These are phyloP conservation scores for Zancudomyces culisetae DNA, from an alignment of 371 early-diverging fungal species.

Conservation along the genomic window DNA sequence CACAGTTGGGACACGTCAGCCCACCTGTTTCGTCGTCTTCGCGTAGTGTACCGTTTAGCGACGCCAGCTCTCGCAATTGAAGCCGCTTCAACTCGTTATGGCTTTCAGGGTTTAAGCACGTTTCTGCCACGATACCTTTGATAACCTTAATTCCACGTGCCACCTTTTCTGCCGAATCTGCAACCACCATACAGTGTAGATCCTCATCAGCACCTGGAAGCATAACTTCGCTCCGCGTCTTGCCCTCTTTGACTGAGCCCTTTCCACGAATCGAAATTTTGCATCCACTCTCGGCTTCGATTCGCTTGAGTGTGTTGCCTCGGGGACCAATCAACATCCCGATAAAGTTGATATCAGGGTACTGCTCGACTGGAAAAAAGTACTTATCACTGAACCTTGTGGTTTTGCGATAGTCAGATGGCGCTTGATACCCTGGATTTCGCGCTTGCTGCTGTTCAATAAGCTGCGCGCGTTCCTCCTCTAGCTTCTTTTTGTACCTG, in stretches of 20 bases:
- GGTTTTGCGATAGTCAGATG: conserved; percentile 73
- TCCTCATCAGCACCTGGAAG: conserved; percentile 80
- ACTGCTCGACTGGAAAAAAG: conserved; percentile 87
- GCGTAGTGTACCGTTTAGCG: conserved; percentile 85
- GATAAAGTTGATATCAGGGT: conserved; percentile 93
- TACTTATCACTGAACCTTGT: conserved; percentile 71
- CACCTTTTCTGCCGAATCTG: conserved; percentile 77
- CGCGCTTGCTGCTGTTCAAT: conserved; percentile 58
- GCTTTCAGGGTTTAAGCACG: conserved; percentile 80
- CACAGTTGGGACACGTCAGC: conserved; percentile 86
- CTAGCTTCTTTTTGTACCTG: conserved; percentile 74
- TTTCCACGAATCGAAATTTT: conserved; percentile 93
- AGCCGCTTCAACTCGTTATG: conserved; percentile 85
- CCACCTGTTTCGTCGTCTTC: conserved; percentile 62
- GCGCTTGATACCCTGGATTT: conserved; percentile 70
- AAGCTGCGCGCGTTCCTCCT: conserved; percentile 79
- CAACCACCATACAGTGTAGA: conserved; percentile 78
- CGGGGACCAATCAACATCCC: conserved; percentile 92
- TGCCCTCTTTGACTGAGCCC: conserved; percentile 95
- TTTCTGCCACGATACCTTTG: conserved; percentile 82
- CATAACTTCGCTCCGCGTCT: conserved; percentile 41
- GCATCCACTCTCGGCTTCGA: conserved; percentile 81
- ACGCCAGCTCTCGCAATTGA: conserved; percentile 85
- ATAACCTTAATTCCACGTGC: conserved; percentile 66
- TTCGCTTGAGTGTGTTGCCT: conserved; percentile 85